Evolutionary conservation across 1,284 basidiomycete genomes (phyloP).

Genomic region (Tetrapyrgos nigripes): DNA sequence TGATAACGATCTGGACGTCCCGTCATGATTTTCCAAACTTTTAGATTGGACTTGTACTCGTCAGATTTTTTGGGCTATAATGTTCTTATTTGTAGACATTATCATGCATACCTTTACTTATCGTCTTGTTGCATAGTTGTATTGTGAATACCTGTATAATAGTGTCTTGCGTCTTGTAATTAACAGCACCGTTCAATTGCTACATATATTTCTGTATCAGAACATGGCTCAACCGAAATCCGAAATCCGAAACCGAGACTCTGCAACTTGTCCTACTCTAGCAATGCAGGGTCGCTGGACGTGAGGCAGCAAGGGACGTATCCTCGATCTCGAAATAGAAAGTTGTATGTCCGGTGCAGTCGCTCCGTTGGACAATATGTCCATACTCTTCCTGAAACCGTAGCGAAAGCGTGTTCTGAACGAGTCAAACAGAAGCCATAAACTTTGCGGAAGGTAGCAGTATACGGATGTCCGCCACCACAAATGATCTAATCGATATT

Average conservation of each 20-base stretch:
- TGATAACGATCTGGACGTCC: conserved; percentile 60
- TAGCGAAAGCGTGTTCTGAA: not conserved
- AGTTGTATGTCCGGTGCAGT: not conserved
- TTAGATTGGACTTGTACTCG: conserved; percentile 22
- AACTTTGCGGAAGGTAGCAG: too few relatives aligned
- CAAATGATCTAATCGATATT: not conserved
- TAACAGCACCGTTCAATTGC: not conserved
- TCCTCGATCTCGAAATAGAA: too few relatives aligned
- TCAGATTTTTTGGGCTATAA: conserved; percentile 23
- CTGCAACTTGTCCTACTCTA: too few relatives aligned
- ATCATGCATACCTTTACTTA: conserved; percentile 30
- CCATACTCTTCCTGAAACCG: too few relatives aligned
- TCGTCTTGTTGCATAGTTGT: conserved; percentile 31
- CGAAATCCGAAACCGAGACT: not conserved
- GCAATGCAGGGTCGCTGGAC: not conserved
- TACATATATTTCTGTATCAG: not conserved
- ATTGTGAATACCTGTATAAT: conserved; percentile 24
- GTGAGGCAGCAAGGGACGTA: not conserved
- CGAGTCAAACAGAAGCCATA: not conserved
- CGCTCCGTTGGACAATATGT: too few relatives aligned
- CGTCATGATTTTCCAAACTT: conserved; percentile 39
- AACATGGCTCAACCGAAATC: not conserved
- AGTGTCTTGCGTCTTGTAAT: conserved; percentile 23
- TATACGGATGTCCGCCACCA: too few relatives aligned
- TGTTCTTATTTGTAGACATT: conserved; percentile 25